Percentiles rank a stretch among this genome's conserved stretches.
Evolutionary conservation across 179 eudicot species (phyloP).

Genomic region (Sideroxylon spinosum): DNA sequence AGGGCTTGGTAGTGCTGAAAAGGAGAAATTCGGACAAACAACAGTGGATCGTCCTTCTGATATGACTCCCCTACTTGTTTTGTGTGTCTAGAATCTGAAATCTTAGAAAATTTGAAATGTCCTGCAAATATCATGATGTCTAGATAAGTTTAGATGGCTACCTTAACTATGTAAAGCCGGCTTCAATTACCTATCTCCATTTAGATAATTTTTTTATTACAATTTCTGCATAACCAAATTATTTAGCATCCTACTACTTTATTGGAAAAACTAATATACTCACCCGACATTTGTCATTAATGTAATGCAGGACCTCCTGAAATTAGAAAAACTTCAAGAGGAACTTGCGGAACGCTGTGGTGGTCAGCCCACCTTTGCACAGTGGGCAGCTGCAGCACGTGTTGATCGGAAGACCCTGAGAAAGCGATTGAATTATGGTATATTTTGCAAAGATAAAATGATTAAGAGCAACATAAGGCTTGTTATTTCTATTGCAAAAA

Average conservation of each 20-base stretch:
- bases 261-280: not conserved
- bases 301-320: constrained; percentile 63
- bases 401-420: constrained; percentile 69
- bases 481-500: constrained; percentile 91
- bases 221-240: too few species aligned
- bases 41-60: not conserved
- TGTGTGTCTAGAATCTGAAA: too few species aligned
- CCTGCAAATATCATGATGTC: not conserved
- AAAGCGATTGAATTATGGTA: constrained; percentile 64
- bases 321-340: constrained; percentile 58
- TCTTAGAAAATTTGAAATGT: not conserved
- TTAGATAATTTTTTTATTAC: too few species aligned
- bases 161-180: not conserved
- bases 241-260: not conserved
- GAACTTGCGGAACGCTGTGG: constrained; percentile 57
- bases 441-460: constrained; percentile 84
- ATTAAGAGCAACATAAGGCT: constrained; percentile 88
- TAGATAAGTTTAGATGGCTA: not conserved
- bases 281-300: not conserved
- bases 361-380: constrained; percentile 54
- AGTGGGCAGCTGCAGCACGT: constrained; percentile 91
- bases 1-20: not conserved
- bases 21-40: not conserved
- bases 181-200: not conserved
- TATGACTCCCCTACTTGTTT: not conserved